Conservation (phyloP, 805 yeast species). For the Saccharomycopsis malanga region DNA sequence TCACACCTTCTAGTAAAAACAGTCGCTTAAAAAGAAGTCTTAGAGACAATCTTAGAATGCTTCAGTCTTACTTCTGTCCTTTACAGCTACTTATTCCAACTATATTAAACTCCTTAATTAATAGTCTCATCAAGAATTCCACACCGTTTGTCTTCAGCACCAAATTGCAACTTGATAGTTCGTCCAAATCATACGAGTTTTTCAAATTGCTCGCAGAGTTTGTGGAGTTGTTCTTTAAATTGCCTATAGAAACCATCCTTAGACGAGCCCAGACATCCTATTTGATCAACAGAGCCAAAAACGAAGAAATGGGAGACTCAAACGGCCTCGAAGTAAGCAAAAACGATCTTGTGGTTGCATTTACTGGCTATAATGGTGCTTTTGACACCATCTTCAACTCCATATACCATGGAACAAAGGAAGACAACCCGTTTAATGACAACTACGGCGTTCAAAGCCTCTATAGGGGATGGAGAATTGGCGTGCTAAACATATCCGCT, state of each 20-base stretch:
- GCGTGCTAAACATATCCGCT: conserved; percentile 69
- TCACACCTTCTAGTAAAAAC: conserved; percentile 28
- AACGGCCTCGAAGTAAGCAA: conserved; percentile 37
- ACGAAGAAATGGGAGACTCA: conserved; percentile 32
- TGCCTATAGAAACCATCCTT: conserved; percentile 83
- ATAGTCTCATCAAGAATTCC: conserved; percentile 53
- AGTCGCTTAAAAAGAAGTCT: conserved; percentile 49
- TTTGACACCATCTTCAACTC: conserved; percentile 47
- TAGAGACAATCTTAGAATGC: conserved; percentile 51
- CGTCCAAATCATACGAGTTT: conserved; percentile 50
- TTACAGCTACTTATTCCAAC: conserved; percentile 59
- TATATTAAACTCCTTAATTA: conserved; percentile 51
- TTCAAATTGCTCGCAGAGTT: conserved; percentile 55
- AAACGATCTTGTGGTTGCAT: conserved; percentile 51
- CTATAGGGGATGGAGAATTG: conserved; percentile 91
- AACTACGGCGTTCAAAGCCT: conserved; percentile 43
- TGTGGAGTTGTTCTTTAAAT: conserved; percentile 61
- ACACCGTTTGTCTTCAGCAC: conserved; percentile 60
- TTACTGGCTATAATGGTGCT: conserved; percentile 49
- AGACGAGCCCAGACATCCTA: conserved; percentile 76
- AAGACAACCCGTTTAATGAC: conserved; percentile 28
- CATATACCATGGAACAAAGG: conserved; percentile 21
- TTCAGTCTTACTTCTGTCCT: conserved; percentile 50
- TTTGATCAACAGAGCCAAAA: conserved; percentile 34
- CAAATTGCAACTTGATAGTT: conserved; percentile 56